phyloP scores from a whole-genome alignment of 2,329 filamentous ascomycete genomes.

The Chalara sp. region DNA sequence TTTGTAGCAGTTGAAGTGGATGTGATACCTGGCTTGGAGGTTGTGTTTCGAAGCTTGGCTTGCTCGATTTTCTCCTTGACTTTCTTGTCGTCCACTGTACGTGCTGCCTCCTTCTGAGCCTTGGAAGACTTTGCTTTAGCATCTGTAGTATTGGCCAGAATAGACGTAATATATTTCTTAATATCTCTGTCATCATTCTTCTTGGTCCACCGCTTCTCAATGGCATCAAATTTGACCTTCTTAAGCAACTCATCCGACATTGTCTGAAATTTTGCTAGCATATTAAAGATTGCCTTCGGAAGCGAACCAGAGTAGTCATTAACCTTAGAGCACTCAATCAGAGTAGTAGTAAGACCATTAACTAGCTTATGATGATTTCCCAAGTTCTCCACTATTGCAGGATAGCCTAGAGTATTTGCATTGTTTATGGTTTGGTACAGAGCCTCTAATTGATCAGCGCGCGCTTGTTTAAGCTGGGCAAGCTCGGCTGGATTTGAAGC shows the following conservation, averaged over 20 bases:
- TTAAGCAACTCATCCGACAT: conserved; percentile 51
- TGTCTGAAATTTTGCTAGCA: conserved; percentile 55
- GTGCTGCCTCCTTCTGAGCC: conserved; percentile 34
- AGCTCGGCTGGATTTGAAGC: conserved; percentile 22
- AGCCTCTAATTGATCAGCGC: conserved; percentile 39
- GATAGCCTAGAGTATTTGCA: conserved; percentile 47
- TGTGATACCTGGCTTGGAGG: background rate
- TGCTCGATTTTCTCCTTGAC: conserved; percentile 18
- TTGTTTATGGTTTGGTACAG: conserved; percentile 46
- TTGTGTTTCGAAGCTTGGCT: conserved; percentile 15
- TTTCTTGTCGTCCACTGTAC: conserved; percentile 19
- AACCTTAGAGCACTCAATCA: conserved; percentile 47
- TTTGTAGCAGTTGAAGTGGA: conserved; percentile 17
- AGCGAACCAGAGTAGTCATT: conserved; percentile 46
- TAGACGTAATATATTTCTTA: conserved; percentile 53
- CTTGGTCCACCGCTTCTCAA: conserved; percentile 54
- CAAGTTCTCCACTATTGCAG: conserved; percentile 49
- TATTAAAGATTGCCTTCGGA: conserved; percentile 48
- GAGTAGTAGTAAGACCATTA: conserved; percentile 44
- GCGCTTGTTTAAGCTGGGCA: conserved; percentile 33
- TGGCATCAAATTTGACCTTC: conserved; percentile 58
- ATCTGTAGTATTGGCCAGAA: conserved; percentile 34
- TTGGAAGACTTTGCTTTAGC: conserved; percentile 30
- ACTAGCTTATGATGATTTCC: conserved; percentile 51
- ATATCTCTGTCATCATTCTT: conserved; percentile 55